Evolutionary conservation across 352 stramenopile genomes (phyloP), one percentile per base, ranked within the genome.

Genomic region (Phytophthora tentaculata): DNA sequence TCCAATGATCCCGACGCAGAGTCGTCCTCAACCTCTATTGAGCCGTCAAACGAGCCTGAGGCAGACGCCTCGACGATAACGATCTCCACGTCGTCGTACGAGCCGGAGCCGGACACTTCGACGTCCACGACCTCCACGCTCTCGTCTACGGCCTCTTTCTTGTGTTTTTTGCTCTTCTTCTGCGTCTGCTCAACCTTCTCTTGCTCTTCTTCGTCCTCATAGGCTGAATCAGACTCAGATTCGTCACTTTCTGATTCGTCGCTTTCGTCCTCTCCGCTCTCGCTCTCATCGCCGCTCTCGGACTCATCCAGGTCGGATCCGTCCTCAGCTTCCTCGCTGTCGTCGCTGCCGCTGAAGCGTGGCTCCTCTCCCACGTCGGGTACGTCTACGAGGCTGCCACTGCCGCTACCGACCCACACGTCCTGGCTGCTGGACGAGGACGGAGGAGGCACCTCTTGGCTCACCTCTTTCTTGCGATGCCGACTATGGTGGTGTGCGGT

Each of bases 341-440:
- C 61, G 7, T 68, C 69, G 14, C 67, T 76, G n/a, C 69, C 64
- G 12, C 71, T 77, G 19, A 67, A 75, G 26, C 57, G 53, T 10
- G 63, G 9, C 28, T 32, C 28, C 28, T 72, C 55, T 51, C 61
- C 61, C 48, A 73, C 61, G 37, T 49, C 32, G 2, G 58, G 41
- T 6, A 55, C 37, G 41, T 54, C 60, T 19, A 51, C 52, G 17
- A 59, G 19, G 24, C 54, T 67, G 10, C 54, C 52, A 20, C 64
- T 73, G n/a, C 35, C 57, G 43, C 67, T 79, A 39, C 62, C 59
- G 23, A 63, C n/a, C 17, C 17, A 49, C 10, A 50, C 32, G 10
- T 56, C 51, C 41, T 55, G 23, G 28, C 56, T 63, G 23, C 24
- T 24, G 23, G 44, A 48, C 19, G 37, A 39, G 14, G 50, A 67